A percentile compares a stretch with the other conserved stretches of the same genome.
Conservation (phyloP, 768 basidiomycete species). For the Suillus discolor region DNA sequence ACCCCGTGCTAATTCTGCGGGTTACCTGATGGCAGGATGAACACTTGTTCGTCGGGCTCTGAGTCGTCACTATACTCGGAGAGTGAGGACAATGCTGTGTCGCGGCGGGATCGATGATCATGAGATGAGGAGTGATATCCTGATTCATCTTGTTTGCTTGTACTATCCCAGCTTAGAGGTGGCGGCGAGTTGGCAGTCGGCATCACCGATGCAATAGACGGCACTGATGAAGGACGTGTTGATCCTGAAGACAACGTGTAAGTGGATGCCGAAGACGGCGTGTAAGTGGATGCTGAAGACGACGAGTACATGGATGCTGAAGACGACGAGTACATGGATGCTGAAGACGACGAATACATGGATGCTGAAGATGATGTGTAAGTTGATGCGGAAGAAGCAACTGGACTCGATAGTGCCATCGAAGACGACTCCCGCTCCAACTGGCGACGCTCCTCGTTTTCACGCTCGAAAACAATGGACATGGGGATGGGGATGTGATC, state of each 20-base stretch:
- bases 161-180: not conserved
- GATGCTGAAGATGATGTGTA: not conserved
- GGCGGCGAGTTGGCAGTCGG: not conserved
- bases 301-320: not conserved
- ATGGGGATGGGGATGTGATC: not conserved
- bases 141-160: not conserved
- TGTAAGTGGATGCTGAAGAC: too few relatives aligned
- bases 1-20: not conserved
- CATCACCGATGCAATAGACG: not conserved
- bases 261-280: not conserved
- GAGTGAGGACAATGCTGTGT: not conserved
- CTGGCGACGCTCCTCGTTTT: not conserved
- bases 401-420: not conserved
- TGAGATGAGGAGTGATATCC: not conserved
- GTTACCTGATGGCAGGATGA: not conserved
- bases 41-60: not conserved
- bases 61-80: not conserved
- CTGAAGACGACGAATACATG: not conserved
- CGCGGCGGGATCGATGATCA: not conserved
- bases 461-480: not conserved
- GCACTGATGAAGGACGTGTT: not conserved
- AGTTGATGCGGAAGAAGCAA: not conserved
- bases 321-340: not conserved
- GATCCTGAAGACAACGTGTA: not conserved
- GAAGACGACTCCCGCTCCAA: not conserved